A percentile compares a stretch with the other conserved stretches of the same genome.
Conservation (phyloP, 108 stramenopile genomes). For the Pseudonitzschia pungens region DNA sequence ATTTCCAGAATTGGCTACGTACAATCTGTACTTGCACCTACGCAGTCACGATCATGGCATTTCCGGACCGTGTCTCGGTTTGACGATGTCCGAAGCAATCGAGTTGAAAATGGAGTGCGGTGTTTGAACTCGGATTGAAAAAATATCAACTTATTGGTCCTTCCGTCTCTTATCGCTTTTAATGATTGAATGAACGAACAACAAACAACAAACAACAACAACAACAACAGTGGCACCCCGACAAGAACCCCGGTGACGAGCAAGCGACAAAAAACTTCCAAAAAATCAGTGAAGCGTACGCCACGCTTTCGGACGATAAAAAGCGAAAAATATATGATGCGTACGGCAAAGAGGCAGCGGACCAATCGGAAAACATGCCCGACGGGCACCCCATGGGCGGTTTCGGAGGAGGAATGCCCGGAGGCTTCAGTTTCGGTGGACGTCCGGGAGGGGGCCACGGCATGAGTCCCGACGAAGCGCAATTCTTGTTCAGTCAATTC, state of each 20-base stretch:
- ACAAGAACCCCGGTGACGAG: constrained; percentile 84
- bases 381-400: constrained; percentile 32
- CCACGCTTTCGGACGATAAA: constrained; percentile 71
- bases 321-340: constrained; percentile 85
- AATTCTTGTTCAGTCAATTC: constrained; percentile 69
- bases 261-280: constrained; percentile 87
- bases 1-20: neutral
- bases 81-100: no score
- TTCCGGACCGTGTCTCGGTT: no score
- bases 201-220: no score
- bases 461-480: constrained; percentile 83
- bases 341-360: constrained; percentile 76
- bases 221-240: constrained; percentile 75
- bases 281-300: constrained; percentile 86
- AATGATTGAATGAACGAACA: neutral
- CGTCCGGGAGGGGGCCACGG: constrained; percentile 54
- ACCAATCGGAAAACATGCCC: constrained; percentile 67
- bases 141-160: neutral
- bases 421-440: constrained; percentile 48
- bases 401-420: constrained; percentile 49
- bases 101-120: neutral
- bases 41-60: constrained; percentile 5
- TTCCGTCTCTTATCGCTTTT: constrained; percentile 10
- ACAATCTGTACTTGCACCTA: neutral
- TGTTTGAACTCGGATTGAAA: neutral